Evolutionary conservation across 1,284 basidiomycete species (phyloP), one percentile per base, ranked within the genome.

Genomic region (Tylopilus sp.): DNA sequence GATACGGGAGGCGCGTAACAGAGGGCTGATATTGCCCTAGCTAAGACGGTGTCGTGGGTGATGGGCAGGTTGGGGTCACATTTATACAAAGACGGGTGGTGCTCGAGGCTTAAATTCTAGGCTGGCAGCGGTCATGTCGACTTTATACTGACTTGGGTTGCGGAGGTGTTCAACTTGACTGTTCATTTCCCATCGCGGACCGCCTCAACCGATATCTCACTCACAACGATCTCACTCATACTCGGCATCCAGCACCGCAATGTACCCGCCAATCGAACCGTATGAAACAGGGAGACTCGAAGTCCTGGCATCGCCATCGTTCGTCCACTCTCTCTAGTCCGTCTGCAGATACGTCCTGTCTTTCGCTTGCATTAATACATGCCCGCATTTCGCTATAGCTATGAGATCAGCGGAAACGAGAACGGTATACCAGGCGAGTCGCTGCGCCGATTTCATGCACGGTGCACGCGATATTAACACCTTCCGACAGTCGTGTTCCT

Each of bases 281-380:
- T 90, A 79, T 61, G 73, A 85, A 52, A 75, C 72, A 8, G 86
- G 82, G 3, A 77, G 59, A 38, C 75, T 94, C 51, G 83, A 86
- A 60, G 88, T 92, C 4, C 86, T 82, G 42, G 62, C 56, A 23
- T 64, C 63, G 2, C 46, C 57, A 21, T 49, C 51, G 12, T 77
- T 84, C 51, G 68, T 88, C 16, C 91, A 93, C 68, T 79, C 78
- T 7, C 77, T 94, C 52, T 83, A 92, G 90, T 92, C 60, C 65
- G 87, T 74, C 33, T 29, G 18, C 34, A 35, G 29, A 44, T 48
- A 21, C 19, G 13, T 46, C 45, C n/a, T 33, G 4, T 40, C 42
- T 25, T 15, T 8, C 37, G 2, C 33, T 50, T 31, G 23, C 18
- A 25, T 55, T 54, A 9, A 54, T 44, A 10, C n/a, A 10, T 31